Conservation (phyloP, 1,284 basidiomycete genomes). For the Irpex sp. region DNA sequence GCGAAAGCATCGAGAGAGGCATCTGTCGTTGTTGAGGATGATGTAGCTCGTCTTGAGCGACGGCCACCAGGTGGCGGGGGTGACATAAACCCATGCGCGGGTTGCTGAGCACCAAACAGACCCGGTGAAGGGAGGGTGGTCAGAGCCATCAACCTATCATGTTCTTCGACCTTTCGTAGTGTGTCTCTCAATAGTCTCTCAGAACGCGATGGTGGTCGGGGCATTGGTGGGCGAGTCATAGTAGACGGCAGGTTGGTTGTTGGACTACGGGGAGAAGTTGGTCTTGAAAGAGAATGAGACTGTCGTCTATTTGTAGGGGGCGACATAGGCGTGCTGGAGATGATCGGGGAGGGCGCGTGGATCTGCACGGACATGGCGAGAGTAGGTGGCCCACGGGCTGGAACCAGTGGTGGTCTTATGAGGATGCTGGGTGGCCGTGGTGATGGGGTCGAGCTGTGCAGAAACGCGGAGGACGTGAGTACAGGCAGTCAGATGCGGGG, state of each 20-base stretch:
- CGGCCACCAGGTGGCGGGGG: constrained; percentile 13
- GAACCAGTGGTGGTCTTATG: constrained; percentile 23
- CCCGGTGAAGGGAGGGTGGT: constrained; percentile 17
- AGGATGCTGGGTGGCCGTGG: constrained; percentile 19
- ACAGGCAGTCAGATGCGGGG: constrained; percentile 2
- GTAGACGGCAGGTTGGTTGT: constrained; percentile 10
- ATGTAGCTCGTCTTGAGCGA: constrained; percentile 18
- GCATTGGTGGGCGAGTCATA: constrained; percentile 24
- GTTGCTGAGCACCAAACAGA: constrained; percentile 14
- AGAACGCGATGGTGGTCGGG: constrained; percentile 38
- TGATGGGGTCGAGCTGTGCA: constrained; percentile 16
- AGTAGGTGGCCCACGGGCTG: constrained; percentile 27
- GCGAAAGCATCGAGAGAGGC: constrained; percentile 24
- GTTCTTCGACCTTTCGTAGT: constrained; percentile 47
- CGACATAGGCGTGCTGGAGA: constrained; percentile 22
- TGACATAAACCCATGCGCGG: constrained; percentile 16
- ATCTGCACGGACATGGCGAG: constrained; percentile 35
- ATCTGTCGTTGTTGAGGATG: constrained; percentile 23
- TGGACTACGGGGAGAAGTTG: constrained; percentile 21
- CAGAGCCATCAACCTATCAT: constrained; percentile 24
- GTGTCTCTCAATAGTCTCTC: constrained; percentile 57
- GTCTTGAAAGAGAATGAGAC: constrained; percentile 20
- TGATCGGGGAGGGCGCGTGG: constrained; percentile 28
- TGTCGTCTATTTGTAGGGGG: constrained; percentile 14
- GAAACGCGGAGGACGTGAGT: constrained; percentile 17